Conservation (phyloP, 345 rosid species). For the Brassica carinata region DNA sequence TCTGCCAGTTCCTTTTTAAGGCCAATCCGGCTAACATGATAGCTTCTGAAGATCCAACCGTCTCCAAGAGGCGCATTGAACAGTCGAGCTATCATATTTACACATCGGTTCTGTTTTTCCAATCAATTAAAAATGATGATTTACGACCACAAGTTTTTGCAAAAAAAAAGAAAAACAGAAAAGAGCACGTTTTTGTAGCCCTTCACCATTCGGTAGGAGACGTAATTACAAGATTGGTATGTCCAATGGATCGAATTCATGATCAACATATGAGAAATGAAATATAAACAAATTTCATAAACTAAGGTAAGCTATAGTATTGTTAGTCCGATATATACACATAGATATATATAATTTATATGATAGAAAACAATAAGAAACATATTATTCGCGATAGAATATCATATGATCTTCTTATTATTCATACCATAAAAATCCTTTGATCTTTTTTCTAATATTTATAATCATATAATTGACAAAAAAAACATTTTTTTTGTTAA, state of each 20-base stretch:
- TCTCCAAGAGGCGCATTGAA: conserved; percentile 88
- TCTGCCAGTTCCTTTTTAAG: conserved; percentile 49
- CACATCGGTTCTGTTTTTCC: conserved; percentile 76
- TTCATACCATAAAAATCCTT: too few relatives aligned
- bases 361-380: too few relatives aligned
- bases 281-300: too few relatives aligned
- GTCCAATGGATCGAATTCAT: neutral
- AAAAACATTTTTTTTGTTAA: too few relatives aligned
- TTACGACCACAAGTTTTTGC: neutral
- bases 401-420: too few relatives aligned
- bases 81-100: conserved; percentile 85
- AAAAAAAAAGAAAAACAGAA: neutral
- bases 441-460: too few relatives aligned
- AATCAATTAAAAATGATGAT: neutral
- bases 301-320: too few relatives aligned
- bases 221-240: neutral
- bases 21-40: conserved; percentile 95
- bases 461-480: too few relatives aligned
- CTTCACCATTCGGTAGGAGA: neutral
- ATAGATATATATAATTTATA: too few relatives aligned
- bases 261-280: neutral
- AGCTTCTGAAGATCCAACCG: conserved; percentile 94
- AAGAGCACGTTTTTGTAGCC: neutral
- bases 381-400: too few relatives aligned
- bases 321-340: too few relatives aligned